Conservation (phyloP, 2,329 filamentous ascomycete genomes). For the Acrodontium crateriforme region DNA sequence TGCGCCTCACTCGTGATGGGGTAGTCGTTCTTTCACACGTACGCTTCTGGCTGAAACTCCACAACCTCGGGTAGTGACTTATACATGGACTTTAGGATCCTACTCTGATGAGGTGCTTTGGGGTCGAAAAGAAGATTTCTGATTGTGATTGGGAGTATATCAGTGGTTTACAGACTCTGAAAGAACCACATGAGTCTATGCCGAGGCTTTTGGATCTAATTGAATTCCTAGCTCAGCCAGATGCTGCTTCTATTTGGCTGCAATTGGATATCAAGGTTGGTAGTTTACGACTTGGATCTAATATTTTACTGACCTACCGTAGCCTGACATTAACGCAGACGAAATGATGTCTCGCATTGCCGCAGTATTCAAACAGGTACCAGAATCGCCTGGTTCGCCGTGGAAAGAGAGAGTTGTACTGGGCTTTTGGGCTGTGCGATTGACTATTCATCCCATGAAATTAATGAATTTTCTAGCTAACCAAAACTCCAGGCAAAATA, state of each 20-base stretch:
- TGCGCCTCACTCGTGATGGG: slow-evolving; percentile 66
- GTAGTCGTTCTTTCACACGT: slow-evolving; percentile 59
- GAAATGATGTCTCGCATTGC: not conserved
- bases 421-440: not conserved
- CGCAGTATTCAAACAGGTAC: not conserved
- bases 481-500: no score
- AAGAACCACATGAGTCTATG: not conserved
- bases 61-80: no score
- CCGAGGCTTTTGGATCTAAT: not conserved
- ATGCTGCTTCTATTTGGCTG: not conserved
- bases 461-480: no score
- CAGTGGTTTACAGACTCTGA: not conserved
- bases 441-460: no score
- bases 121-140: not conserved
- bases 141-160: not conserved
- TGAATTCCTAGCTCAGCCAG: not conserved
- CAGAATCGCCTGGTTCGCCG: not conserved
- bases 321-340: not conserved
- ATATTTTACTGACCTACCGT: no score
- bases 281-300: no score
- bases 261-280: not conserved
- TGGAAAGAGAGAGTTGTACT: not conserved
- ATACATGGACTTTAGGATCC: no score
- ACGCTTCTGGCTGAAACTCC: no score
- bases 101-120: not conserved